phyloP scores from a whole-genome alignment of 2,329 filamentous ascomycete genomes.

The Fusarium domesticum region DNA sequence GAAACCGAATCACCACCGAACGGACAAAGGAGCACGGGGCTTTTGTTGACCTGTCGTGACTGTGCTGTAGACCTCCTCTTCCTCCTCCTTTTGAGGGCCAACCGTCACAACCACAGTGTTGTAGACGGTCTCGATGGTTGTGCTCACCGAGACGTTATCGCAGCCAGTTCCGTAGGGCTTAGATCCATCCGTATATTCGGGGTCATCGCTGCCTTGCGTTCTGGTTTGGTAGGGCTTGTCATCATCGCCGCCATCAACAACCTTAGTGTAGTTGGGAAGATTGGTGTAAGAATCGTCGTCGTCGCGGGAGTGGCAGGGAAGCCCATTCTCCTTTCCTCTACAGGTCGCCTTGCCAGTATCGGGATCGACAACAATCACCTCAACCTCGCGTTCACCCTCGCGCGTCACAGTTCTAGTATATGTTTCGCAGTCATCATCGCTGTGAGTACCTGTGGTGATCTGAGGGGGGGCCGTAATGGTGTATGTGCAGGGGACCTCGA shows the following conservation, averaged over 20 bases:
- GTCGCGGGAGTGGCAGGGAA: conserved; percentile 23
- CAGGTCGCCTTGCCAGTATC: conserved; percentile 31
- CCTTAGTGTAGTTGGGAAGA: conserved; percentile 12
- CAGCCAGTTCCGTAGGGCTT: conserved; percentile 21
- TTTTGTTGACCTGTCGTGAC: conserved; percentile 5
- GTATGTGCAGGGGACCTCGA: conserved; percentile 15
- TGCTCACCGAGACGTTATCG: conserved; percentile 24
- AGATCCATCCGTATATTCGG: conserved; percentile 12
- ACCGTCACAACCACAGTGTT: conserved; percentile 38
- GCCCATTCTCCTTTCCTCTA: conserved; percentile 27
- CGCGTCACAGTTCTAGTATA: conserved; percentile 18
- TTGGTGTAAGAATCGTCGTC: conserved; percentile 9
- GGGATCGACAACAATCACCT: conserved; percentile 33
- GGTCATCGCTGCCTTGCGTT: conserved; percentile 8
- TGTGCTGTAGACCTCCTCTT: conserved; percentile 9
- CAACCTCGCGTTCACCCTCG: conserved; percentile 26
- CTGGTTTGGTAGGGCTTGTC: not conserved
- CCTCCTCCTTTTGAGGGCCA: not conserved
- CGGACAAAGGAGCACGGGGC: conserved; percentile 13
- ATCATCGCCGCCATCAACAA: not conserved
- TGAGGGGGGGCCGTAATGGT: conserved; percentile 27
- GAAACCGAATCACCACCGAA: conserved; percentile 13
- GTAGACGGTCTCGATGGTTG: conserved; percentile 35
- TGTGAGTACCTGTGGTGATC: conserved; percentile 26
- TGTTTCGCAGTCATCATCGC: conserved; percentile 11